phyloP scores from a whole-genome alignment of 306 rosid species.

The Vigna nakashimae region DNA sequence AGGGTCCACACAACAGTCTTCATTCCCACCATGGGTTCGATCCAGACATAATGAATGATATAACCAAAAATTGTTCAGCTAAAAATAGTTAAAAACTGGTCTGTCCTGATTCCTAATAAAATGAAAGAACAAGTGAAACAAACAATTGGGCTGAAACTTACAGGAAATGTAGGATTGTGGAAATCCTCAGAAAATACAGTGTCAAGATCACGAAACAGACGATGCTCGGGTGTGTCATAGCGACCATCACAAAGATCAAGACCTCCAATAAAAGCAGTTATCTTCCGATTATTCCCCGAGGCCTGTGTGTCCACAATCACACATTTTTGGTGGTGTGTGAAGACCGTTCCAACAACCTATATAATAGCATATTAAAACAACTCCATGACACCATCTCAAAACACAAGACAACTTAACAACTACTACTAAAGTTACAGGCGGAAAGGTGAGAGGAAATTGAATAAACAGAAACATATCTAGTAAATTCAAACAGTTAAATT shows the following conservation, averaged over 20 bases:
- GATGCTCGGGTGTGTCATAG: slow-evolving; percentile 96
- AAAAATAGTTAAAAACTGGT: slow-evolving; percentile 24
- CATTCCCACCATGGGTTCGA: slow-evolving; percentile 15
- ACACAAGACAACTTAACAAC: slow-evolving; percentile 6
- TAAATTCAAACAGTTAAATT: slow-evolving; percentile 28
- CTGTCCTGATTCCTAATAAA: slow-evolving; percentile 17
- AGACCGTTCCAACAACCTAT: slow-evolving; percentile 87
- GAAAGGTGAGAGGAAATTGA: background rate
- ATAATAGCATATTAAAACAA: slow-evolving; percentile 48
- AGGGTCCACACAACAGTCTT: background rate
- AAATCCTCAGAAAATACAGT: slow-evolving; percentile 72
- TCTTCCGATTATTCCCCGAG: slow-evolving; percentile 74
- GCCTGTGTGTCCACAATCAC: slow-evolving; percentile 92
- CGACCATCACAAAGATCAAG: slow-evolving; percentile 97
- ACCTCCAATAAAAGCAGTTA: slow-evolving; percentile 93
- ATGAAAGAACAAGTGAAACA: slow-evolving; percentile 15
- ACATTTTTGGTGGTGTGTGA: slow-evolving; percentile 97
- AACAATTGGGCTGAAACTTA: slow-evolving; percentile 57
- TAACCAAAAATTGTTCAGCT: slow-evolving; percentile 25
- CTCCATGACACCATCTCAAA: slow-evolving; percentile 29
- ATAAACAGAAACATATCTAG: slow-evolving; percentile 14
- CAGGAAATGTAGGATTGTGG: slow-evolving; percentile 84
- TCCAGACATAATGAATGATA: background rate
- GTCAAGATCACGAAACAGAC: slow-evolving; percentile 72
- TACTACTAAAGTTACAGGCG: slow-evolving; percentile 19